Conservation (phyloP, 441 rosid genomes). For the Pelargonium australe region DNA sequence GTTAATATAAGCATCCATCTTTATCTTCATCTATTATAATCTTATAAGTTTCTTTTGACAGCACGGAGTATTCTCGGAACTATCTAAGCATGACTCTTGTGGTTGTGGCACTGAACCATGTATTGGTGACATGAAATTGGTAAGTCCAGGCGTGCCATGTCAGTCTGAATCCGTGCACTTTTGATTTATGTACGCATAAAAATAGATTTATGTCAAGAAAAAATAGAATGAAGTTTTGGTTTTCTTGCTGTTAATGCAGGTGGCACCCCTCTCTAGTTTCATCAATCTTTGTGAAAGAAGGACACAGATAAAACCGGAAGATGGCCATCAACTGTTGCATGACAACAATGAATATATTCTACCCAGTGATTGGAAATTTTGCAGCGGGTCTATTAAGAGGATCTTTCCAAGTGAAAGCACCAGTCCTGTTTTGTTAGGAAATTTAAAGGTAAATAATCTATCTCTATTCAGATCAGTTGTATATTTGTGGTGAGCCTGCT, state of each 20-base stretch:
- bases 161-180: constrained; percentile 1
- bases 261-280: constrained; percentile 60
- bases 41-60: constrained; percentile 32
- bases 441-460: constrained; percentile 51
- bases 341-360: constrained; percentile 17
- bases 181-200: background rate
- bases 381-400: constrained; percentile 38
- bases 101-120: constrained; percentile 45
- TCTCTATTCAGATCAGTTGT: constrained; percentile 1
- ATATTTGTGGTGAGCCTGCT: background rate
- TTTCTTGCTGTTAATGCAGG: constrained; percentile 36
- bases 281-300: constrained; percentile 45
- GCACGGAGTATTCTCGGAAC: constrained; percentile 63
- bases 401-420: constrained; percentile 47
- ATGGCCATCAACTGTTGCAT: constrained; percentile 14
- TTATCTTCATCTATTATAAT: constrained; percentile 16
- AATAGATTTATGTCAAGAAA: background rate
- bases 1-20: constrained; percentile 10
- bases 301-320: constrained; percentile 27
- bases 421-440: constrained; percentile 60
- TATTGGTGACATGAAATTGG: constrained; percentile 53
- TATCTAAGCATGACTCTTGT: constrained; percentile 52
- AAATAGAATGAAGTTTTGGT: constrained; percentile 13
- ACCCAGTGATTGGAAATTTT: constrained; percentile 28
- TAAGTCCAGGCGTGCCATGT: constrained; percentile 20